Percentiles rank a stretch among this genome's conserved stretches.
Evolutionary conservation across 2,329 filamentous ascomycete genomes (phyloP).

Genomic region (Penicillium sp.): DNA sequence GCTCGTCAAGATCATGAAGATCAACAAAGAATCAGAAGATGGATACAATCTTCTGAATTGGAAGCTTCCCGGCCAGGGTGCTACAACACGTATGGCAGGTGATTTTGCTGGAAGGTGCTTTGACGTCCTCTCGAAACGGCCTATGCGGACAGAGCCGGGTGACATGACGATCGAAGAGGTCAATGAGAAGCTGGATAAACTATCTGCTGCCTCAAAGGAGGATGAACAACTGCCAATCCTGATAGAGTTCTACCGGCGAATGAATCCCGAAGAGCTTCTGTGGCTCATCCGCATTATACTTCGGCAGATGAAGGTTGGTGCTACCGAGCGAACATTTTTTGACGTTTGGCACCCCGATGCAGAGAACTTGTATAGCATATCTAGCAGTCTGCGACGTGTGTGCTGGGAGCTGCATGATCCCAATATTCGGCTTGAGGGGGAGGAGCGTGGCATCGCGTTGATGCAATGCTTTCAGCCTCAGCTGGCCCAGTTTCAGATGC

Average conservation of each 20-base stretch:
- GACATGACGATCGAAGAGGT: slow-evolving; percentile 85
- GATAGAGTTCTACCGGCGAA: slow-evolving; percentile 77
- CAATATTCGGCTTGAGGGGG: slow-evolving; percentile 67
- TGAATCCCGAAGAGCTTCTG: slow-evolving; percentile 90
- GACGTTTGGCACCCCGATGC: slow-evolving; percentile 78
- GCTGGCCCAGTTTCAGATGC: slow-evolving; percentile 85
- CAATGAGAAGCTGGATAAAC: slow-evolving; percentile 76
- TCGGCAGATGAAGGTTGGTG: slow-evolving; percentile 71
- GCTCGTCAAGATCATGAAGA: slow-evolving; percentile 88
- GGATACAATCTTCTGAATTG: slow-evolving; percentile 82
- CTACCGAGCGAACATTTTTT: slow-evolving; percentile 85
- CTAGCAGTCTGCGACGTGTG: slow-evolving; percentile 81
- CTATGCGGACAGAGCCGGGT: slow-evolving; percentile 70
- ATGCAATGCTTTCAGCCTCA: slow-evolving; percentile 98
- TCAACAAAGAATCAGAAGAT: slow-evolving; percentile 86
- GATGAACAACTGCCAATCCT: slow-evolving; percentile 80
- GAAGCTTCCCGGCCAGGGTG: slow-evolving; percentile 76
- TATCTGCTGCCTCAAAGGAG: slow-evolving; percentile 74
- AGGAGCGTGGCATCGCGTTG: slow-evolving; percentile 70
- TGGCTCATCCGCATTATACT: slow-evolving; percentile 95
- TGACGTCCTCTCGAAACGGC: slow-evolving; percentile 79
- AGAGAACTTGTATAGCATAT: slow-evolving; percentile 79
- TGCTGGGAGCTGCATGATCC: slow-evolving; percentile 91
- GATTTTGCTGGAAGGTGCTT: slow-evolving; percentile 90
- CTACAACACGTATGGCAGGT: slow-evolving; percentile 67